Evolutionary conservation across 768 basidiomycete species (phyloP).

Genomic region (Trametes cingulata): DNA sequence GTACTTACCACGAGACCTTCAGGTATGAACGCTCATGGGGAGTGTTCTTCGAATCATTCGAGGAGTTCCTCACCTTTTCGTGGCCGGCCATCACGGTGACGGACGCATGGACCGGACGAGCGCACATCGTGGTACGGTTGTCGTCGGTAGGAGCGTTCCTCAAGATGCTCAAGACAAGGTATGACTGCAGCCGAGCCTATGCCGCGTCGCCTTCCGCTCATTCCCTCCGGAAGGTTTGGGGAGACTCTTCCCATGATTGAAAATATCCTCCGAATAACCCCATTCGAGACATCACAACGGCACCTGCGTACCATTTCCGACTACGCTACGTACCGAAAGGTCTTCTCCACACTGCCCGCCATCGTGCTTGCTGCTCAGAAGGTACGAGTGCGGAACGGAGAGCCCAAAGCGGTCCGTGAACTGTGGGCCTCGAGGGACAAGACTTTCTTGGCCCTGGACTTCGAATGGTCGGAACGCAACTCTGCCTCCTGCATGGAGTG

Average conservation of each 20-base stretch:
- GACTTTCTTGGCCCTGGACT: conserved; percentile 74
- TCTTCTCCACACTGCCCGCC: conserved; percentile 71
- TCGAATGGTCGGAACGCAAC: conserved; percentile 76
- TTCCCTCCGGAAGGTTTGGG: conserved; percentile 55
- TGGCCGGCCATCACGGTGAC: conserved; percentile 84
- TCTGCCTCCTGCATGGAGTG: conserved; percentile 70
- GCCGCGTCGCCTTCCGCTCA: neutral
- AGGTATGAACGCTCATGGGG: conserved; percentile 87
- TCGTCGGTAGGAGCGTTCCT: conserved; percentile 73
- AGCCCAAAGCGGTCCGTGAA: conserved; percentile 61
- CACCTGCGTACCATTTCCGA: conserved; percentile 72
- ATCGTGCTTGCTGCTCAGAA: conserved; percentile 66
- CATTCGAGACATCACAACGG: conserved; percentile 69
- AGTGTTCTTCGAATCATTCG: conserved; percentile 74
- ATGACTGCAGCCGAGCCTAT: neutral
- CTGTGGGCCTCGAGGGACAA: conserved; percentile 72
- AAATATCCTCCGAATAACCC: conserved; percentile 66
- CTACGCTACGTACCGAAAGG: conserved; percentile 64
- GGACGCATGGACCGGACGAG: conserved; percentile 65
- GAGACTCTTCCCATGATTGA: conserved; percentile 73
- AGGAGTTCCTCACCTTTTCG: conserved; percentile 76
- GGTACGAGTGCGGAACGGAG: conserved; percentile 62
- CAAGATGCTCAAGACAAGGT: conserved; percentile 86
- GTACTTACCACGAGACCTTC: neutral
- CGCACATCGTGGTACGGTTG: conserved; percentile 79